Percentiles rank a stretch among this genome's conserved stretches.
Evolutionary conservation across 306 rosid species (phyloP).

Genomic region (Citrullus amarus): DNA sequence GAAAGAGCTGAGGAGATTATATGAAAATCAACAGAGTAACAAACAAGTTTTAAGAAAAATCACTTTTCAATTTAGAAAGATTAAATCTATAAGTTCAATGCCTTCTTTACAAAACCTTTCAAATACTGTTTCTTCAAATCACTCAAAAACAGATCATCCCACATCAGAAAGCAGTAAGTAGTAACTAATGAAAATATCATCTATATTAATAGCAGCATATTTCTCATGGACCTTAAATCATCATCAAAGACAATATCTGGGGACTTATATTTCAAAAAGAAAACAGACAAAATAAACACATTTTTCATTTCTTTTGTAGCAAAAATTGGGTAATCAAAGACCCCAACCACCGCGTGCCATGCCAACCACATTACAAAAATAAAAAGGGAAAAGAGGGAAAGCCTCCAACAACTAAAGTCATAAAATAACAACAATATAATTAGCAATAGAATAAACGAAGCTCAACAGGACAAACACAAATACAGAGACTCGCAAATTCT

Average conservation of each 20-base stretch:
- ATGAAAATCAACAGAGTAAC: not conserved
- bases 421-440: not conserved
- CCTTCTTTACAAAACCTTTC: not conserved
- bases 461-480: not conserved
- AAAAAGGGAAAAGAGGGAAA: not conserved
- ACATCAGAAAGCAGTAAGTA: not conserved
- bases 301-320: not conserved
- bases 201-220: not conserved
- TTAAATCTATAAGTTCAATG: not conserved
- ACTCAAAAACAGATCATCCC: not conserved
- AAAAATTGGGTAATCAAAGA: not conserved
- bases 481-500: not conserved
- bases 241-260: not conserved
- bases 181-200: not conserved
- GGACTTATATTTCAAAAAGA: not conserved
- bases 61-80: not conserved
- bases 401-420: constrained; percentile 7
- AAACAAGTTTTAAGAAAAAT: not conserved
- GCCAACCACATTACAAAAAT: not conserved
- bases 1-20: not conserved
- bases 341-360: constrained; percentile 1
- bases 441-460: not conserved
- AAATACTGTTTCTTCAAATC: not conserved
- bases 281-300: constrained; percentile 1
- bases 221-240: not conserved